Evolutionary conservation across 2,329 filamentous ascomycete genomes (phyloP).

Genomic region (Lecanosticta acicola): DNA sequence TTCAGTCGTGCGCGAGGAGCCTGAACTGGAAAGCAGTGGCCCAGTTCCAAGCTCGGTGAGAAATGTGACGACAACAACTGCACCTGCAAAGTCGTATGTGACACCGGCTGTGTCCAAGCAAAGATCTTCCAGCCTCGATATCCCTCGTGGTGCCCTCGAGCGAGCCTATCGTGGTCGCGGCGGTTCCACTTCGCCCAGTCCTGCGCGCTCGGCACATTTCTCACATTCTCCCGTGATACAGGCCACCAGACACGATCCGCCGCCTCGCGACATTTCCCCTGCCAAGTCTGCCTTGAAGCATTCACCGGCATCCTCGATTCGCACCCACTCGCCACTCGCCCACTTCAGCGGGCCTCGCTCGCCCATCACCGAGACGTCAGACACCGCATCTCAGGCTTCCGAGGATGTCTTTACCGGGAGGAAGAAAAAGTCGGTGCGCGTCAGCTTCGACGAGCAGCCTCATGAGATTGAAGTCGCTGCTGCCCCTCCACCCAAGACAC

Average conservation of each 20-base stretch:
- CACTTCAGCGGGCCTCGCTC: constrained; percentile 44
- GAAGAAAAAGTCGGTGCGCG: constrained; percentile 62
- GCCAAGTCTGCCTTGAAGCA: constrained; percentile 72
- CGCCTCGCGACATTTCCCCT: constrained; percentile 65
- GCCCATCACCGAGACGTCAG: constrained; percentile 51
- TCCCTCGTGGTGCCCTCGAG: constrained; percentile 23
- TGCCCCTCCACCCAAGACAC: constrained; percentile 41
- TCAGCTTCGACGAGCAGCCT: constrained; percentile 67
- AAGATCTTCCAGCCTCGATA: constrained; percentile 31
- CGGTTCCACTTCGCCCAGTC: constrained; percentile 47
- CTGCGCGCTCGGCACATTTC: constrained; percentile 64
- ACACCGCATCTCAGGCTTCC: constrained; percentile 45
- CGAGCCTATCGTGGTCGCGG: constrained; percentile 16
- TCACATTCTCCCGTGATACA: constrained; percentile 52
- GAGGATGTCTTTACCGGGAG: constrained; percentile 33
- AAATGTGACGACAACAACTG: constrained; percentile 19
- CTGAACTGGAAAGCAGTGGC: constrained; percentile 24
- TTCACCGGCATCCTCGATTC: constrained; percentile 46
- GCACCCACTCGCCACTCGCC: constrained; percentile 42
- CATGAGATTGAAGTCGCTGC: constrained; percentile 37
- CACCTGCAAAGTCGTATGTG: constrained; percentile 23
- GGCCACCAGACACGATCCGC: constrained; percentile 61
- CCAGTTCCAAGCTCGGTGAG: constrained; percentile 1
- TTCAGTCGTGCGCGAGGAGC: constrained; percentile 31
- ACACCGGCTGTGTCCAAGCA: constrained; percentile 14